Base-by-base conservation (phyloP, 805 yeast genomes). In the Tetrapisispora namnaoensis region DNA sequence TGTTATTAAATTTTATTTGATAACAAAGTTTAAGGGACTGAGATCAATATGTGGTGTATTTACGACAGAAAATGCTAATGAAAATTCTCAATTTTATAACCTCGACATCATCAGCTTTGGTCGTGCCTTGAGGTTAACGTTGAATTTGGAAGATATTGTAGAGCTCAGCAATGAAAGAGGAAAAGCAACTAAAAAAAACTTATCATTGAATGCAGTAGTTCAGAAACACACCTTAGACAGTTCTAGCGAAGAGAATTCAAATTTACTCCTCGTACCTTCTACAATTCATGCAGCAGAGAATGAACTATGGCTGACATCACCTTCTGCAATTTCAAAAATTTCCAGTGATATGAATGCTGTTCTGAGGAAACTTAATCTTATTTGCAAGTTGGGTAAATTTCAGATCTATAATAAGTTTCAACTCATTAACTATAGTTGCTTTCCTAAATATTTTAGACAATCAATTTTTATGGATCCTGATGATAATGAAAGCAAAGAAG, bases 21-120 rank as follows among this genome's bases (percentile, higher is more conserved):
- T 63, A 21, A 58, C 66, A 18, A 56, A 64, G 40, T 61, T 63
- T 30, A 63, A 62, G 49, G 66, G 66, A 1, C 38, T 60, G n/a
- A 53, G 46, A 41, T 34, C 51, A 14, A 49, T 61, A n/a, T 52
- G 54, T 20, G 47, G 55, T 17, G 50, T 51, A 7, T 18, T 37
- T 14, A 24, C 39, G 3, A 2, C 7, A 11, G 34, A 30, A 22
- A 45, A 45, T 24, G 16, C 14, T 1, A 13, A 32, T 17, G 37
- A 21, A 14, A 11, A 45, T 4, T 34, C 40, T 1, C 24, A 21
- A 13, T 38, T 37, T 21, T 59, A 59, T 41, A 43, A 49, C 20
- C 37, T 59, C 6, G 39, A 52, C n/a, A 51, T 59, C 2, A 51
- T 54, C n/a, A 56, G 60, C 41, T 58, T 55, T 49, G 60, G 60